phyloP scores from a whole-genome alignment of 2,329 filamentous ascomycete genomes.

The Arthroderma sp. region DNA sequence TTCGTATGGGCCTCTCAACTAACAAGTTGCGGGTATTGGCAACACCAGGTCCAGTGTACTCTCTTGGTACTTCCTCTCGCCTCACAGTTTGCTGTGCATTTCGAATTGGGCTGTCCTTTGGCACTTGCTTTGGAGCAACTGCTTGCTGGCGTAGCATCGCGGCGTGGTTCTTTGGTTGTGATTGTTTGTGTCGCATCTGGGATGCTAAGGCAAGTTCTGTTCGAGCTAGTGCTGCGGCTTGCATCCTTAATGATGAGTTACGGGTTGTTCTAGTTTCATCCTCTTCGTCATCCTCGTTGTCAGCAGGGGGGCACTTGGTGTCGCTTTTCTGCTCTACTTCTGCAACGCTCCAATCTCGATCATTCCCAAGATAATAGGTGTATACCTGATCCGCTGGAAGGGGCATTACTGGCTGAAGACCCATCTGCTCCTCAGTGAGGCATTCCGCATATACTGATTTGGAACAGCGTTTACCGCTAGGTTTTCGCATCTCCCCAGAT shows the following conservation, averaged over 20 bases:
- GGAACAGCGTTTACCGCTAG: conserved; percentile 32
- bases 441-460: conserved; percentile 36
- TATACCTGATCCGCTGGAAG: conserved; percentile 34
- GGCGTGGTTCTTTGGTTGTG: conserved; percentile 30
- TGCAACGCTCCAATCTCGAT: conserved; percentile 30
- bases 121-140: conserved; percentile 20
- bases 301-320: conserved; percentile 13
- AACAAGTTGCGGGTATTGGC: conserved; percentile 18
- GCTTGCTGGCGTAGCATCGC: conserved; percentile 35
- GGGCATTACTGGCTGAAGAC: conserved; percentile 33
- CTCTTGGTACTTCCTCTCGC: no score
- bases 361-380: conserved; percentile 27
- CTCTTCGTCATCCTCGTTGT: conserved; percentile 14
- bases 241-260: conserved; percentile 16
- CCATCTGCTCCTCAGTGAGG: conserved; percentile 31
- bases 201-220: conserved; percentile 29
- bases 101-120: conserved; percentile 9
- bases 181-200: conserved; percentile 26
- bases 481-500: conserved; percentile 28
- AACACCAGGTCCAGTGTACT: no score
- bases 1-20: conserved; percentile 27
- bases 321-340: conserved; percentile 8
- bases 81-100: conserved; percentile 9
- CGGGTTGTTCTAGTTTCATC: conserved; percentile 18
- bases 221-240: conserved; percentile 19